Percentiles rank a stretch among this genome's conserved stretches.
Conservation (phyloP, 1,284 basidiomycete species). For the Fomitopsis schrenkii region DNA sequence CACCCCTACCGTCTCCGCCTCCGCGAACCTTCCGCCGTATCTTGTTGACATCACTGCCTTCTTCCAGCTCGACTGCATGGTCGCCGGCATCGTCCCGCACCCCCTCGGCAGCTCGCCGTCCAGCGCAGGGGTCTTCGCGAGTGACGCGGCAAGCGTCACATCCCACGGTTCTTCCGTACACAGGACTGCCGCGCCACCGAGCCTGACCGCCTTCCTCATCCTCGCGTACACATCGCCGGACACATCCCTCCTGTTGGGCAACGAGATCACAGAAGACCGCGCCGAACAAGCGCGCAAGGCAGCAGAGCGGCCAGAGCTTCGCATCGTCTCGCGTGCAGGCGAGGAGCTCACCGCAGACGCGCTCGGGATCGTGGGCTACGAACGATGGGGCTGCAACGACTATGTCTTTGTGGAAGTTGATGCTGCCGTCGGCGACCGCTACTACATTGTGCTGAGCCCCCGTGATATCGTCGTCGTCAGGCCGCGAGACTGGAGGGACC, state of each 20-base stretch:
- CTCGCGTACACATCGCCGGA: constrained; percentile 80
- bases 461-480: constrained; percentile 83
- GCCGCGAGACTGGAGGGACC: constrained; percentile 86
- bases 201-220: constrained; percentile 74
- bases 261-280: constrained; percentile 72
- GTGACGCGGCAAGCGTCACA: constrained; percentile 10
- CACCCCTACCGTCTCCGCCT: constrained; percentile 34
- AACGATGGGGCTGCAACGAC: constrained; percentile 90
- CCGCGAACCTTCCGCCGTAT: constrained; percentile 47
- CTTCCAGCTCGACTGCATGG: constrained; percentile 95
- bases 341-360: constrained; percentile 90
- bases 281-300: constrained; percentile 73
- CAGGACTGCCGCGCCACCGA: constrained; percentile 15
- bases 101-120: constrained; percentile 27
- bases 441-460: constrained; percentile 84
- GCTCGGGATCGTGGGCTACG: constrained; percentile 74
- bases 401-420: constrained; percentile 64
- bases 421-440: constrained; percentile 26
- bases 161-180: constrained; percentile 3
- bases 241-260: constrained; percentile 43
- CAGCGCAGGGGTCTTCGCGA: constrained; percentile 13
- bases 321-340: constrained; percentile 85
- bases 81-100: constrained; percentile 87
- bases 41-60: constrained; percentile 87
- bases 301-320: constrained; percentile 87